A percentile compares a stretch with the other conserved stretches of the same genome.
These are phyloP conservation scores for Fusarium sp. DNA, from an alignment of 2,329 filamentous ascomycete genomes.

Conservation along the genomic window DNA sequence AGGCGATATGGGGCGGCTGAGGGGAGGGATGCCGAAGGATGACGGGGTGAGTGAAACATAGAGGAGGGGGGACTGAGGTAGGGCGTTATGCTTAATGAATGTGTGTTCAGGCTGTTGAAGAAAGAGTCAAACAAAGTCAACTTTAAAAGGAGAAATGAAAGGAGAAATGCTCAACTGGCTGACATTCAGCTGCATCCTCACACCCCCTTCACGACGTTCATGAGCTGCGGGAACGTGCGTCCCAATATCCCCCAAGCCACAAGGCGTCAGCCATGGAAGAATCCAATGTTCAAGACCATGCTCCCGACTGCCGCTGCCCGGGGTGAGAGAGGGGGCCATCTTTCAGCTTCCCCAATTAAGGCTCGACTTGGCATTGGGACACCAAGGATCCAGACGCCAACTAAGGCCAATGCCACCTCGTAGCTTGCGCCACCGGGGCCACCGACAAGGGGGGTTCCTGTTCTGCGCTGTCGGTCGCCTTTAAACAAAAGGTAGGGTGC, in stretches of 20 bases:
- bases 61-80: not conserved
- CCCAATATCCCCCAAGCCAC: not conserved
- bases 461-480: not conserved
- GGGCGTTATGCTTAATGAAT: not conserved
- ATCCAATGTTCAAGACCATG: not conserved
- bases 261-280: conserved; percentile 2
- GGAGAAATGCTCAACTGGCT: not conserved
- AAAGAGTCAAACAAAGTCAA: not conserved
- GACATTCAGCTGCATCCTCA: not conserved
- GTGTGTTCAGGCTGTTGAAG: not conserved
- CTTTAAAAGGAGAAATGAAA: not conserved
- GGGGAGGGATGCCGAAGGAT: not conserved
- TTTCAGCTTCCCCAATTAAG: conserved; percentile 24
- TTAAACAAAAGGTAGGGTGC: conserved; percentile 1
- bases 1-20: conserved; percentile 1
- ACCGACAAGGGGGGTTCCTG: conserved; percentile 11
- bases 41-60: conserved; percentile 24
- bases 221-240: conserved; percentile 4
- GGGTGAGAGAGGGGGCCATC: not conserved
- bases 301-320: not conserved
- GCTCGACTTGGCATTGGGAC: conserved; percentile 17
- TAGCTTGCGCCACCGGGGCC: conserved; percentile 25
- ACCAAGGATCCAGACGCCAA: conserved; percentile 8
- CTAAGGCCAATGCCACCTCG: conserved; percentile 4
- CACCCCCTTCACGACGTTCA: not conserved